Conservation (phyloP, 257 asterid genomes). For the Solanum sejunctum region DNA sequence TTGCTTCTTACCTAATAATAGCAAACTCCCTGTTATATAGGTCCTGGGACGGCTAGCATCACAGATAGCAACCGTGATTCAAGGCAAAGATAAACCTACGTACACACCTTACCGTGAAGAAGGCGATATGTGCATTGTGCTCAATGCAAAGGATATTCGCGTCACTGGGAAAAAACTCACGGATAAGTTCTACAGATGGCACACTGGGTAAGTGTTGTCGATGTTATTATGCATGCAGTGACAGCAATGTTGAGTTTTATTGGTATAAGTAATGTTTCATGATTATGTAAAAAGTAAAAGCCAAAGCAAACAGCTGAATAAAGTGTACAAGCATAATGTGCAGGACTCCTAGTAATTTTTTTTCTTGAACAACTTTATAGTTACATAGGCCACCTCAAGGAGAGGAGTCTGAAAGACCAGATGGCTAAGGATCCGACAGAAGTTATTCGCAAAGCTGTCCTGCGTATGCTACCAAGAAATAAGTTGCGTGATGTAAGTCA, state of each 20-base stretch:
- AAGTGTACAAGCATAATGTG: background rate
- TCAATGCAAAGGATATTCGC: constrained; percentile 78
- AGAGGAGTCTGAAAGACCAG: constrained; percentile 93
- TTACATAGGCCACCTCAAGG: constrained; percentile 88
- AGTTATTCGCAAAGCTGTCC: constrained; percentile 91
- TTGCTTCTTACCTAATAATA: background rate
- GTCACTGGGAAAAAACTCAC: constrained; percentile 95
- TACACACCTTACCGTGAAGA: constrained; percentile 66
- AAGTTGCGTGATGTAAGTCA: constrained; percentile 86
- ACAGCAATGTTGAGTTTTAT: background rate
- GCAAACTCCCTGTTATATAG: constrained; percentile 16
- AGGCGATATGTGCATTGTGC: constrained; percentile 85
- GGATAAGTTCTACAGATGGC: constrained; percentile 86
- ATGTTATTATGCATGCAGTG: background rate
- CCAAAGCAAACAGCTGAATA: background rate
- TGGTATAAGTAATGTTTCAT: background rate
- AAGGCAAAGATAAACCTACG: constrained; percentile 94
- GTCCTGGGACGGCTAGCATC: constrained; percentile 93
- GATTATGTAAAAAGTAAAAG: background rate
- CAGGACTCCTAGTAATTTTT: background rate
- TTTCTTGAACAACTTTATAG: constrained; percentile 16
- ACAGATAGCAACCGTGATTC: constrained; percentile 79
- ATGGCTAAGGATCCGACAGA: constrained; percentile 97
- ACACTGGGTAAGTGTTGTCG: constrained; percentile 55
- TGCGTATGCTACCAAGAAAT: constrained; percentile 94